Percentiles rank a stretch among this genome's conserved stretches.
Conservation (phyloP, 2,329 filamentous ascomycete genomes). For the Beauveria caledonica region DNA sequence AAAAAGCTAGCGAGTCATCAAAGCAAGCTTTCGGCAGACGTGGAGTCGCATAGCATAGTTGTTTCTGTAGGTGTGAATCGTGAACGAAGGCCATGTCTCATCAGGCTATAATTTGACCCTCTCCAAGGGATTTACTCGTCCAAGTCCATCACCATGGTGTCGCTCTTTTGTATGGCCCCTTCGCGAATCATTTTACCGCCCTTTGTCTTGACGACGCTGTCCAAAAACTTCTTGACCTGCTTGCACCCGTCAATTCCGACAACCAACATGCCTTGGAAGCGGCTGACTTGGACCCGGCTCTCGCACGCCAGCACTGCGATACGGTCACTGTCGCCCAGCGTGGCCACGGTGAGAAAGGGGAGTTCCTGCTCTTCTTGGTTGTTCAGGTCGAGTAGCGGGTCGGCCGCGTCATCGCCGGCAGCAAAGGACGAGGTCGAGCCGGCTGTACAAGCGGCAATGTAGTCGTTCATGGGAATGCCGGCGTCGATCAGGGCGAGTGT, state of each 20-base stretch:
- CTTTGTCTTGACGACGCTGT: constrained; percentile 67
- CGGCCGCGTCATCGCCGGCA: constrained; percentile 57
- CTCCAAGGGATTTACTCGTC: constrained; percentile 17
- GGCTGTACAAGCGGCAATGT: constrained; percentile 80
- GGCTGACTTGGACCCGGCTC: constrained; percentile 71
- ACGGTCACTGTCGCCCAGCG: constrained; percentile 63
- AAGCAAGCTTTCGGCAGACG: not conserved
- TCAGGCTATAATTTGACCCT: constrained; percentile 2
- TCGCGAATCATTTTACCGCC: constrained; percentile 56
- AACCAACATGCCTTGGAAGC: constrained; percentile 86
- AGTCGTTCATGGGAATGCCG: constrained; percentile 90
- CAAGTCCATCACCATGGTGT: constrained; percentile 43
- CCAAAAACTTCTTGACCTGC: constrained; percentile 72
- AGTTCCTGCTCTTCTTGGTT: constrained; percentile 76
- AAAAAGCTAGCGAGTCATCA: not conserved
- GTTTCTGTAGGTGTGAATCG: not conserved
- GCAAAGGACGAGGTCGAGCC: constrained; percentile 65
- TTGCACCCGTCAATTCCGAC: constrained; percentile 89
- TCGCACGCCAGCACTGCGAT: constrained; percentile 79
- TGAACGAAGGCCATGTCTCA: not conserved
- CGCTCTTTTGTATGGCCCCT: constrained; percentile 41
- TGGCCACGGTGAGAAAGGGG: constrained; percentile 80
- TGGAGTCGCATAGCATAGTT: not conserved
- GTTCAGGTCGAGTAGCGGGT: constrained; percentile 75
- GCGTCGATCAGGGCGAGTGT: constrained; percentile 91